Evolutionary conservation across 257 asterid species (phyloP).

Genomic region (Rauvolfia tetraphylla): DNA sequence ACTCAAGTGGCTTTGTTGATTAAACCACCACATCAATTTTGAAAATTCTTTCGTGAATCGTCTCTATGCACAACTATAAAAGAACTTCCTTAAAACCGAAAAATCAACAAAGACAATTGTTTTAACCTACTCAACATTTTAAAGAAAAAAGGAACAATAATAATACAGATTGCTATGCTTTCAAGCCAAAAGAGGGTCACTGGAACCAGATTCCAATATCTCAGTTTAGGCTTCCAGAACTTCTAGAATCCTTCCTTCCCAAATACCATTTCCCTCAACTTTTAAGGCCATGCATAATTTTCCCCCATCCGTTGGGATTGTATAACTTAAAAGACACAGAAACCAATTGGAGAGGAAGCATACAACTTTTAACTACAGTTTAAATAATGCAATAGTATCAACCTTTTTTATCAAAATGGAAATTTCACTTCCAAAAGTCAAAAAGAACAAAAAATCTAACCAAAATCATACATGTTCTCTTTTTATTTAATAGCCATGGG

Average conservation of each 20-base stretch:
- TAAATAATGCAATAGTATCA: not conserved
- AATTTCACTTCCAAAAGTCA: not conserved
- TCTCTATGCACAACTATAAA: slow-evolving; percentile 7
- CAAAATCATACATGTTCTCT: not conserved
- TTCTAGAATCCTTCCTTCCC: not conserved
- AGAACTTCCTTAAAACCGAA: not conserved
- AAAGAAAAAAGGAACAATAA: not conserved
- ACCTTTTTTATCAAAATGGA: not conserved
- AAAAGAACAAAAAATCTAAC: not conserved
- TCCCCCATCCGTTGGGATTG: not conserved
- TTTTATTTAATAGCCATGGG: not conserved
- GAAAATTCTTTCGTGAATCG: not conserved
- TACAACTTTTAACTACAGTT: not conserved
- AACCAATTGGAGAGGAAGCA: not conserved
- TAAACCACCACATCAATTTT: not conserved
- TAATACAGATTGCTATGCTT: not conserved
- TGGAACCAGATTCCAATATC: not conserved
- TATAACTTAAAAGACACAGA: not conserved
- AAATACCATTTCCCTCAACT: not conserved
- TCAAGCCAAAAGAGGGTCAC: not conserved
- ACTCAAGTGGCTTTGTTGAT: not conserved
- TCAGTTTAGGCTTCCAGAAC: not conserved
- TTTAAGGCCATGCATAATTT: not conserved
- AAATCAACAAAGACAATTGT: not conserved
- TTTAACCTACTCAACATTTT: not conserved